phyloP scores from a whole-genome alignment of 2,329 filamentous ascomycete genomes.

The Trichoderma guizhouense region DNA sequence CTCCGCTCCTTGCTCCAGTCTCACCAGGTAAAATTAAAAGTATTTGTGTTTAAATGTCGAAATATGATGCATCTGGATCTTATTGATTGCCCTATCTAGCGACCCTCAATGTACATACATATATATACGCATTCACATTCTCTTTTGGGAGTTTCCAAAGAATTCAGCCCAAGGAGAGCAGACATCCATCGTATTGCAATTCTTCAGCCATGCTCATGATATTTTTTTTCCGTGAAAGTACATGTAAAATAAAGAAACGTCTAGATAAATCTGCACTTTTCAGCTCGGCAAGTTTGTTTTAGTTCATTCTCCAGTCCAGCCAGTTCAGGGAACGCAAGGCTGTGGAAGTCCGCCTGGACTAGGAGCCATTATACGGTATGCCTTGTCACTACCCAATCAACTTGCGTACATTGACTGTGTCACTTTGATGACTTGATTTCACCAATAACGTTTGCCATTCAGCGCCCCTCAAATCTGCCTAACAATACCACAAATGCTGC shows the following conservation, averaged over 20 bases:
- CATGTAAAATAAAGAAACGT: neutral
- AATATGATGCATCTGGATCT: too few relatives aligned
- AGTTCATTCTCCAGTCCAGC: too few relatives aligned
- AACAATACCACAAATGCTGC: neutral
- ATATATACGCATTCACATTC: neutral
- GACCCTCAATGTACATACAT: neutral
- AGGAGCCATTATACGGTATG: neutral
- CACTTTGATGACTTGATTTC: neutral
- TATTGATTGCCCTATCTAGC: too few relatives aligned
- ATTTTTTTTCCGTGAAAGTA: neutral
- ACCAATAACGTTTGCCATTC: neutral
- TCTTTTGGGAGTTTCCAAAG: neutral
- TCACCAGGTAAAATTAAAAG: too few relatives aligned
- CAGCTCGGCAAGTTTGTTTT: accelerated
- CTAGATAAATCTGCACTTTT: too few relatives aligned
- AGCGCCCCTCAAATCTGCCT: neutral
- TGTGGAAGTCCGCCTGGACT: neutral
- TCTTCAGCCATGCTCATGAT: neutral
- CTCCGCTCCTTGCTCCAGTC: too few relatives aligned
- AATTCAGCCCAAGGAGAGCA: neutral
- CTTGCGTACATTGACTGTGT: neutral
- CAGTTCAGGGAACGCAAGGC: neutral
- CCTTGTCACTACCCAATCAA: neutral
- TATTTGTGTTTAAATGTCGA: too few relatives aligned
- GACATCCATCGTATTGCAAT: neutral